Percentiles rank a stretch among this genome's conserved stretches.
Evolutionary conservation across 2,329 filamentous ascomycete genomes (phyloP).

Genomic region (Colletotrichum horii): DNA sequence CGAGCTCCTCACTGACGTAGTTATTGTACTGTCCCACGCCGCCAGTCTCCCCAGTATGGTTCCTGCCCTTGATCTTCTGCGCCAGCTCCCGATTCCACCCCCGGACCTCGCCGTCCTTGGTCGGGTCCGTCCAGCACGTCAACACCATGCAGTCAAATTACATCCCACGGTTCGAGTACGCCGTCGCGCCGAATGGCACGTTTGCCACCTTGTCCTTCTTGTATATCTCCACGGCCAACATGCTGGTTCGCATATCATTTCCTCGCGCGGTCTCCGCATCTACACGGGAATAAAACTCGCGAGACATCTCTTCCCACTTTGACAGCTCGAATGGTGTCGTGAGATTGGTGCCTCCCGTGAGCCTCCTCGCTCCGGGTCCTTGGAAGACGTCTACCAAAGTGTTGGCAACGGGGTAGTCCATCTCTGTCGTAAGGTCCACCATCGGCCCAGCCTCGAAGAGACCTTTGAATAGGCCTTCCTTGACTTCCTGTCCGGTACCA

Average conservation of each 20-base stretch:
- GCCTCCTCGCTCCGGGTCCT: slow-evolving; percentile 39
- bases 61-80: slow-evolving; percentile 27
- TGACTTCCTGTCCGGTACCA: slow-evolving; percentile 38
- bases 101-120: slow-evolving; percentile 39
- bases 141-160: slow-evolving; percentile 48
- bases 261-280: slow-evolving; percentile 20
- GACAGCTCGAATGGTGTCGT: slow-evolving; percentile 41
- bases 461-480: slow-evolving; percentile 35
- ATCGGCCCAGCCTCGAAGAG: slow-evolving; percentile 41
- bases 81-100: slow-evolving; percentile 41
- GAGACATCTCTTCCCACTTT: slow-evolving; percentile 35
- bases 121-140: slow-evolving; percentile 43
- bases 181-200: slow-evolving; percentile 40
- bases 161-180: slow-evolving; percentile 49
- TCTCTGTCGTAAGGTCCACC: slow-evolving; percentile 38
- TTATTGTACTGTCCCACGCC: slow-evolving; percentile 35
- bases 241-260: slow-evolving; percentile 30
- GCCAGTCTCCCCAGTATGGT: slow-evolving; percentile 24
- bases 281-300: slow-evolving; percentile 31
- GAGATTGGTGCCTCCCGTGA: slow-evolving; percentile 48
- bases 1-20: slow-evolving; percentile 28
- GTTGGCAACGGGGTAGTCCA: slow-evolving; percentile 48
- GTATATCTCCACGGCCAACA: slow-evolving; percentile 46
- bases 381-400: slow-evolving; percentile 39
- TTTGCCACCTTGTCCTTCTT: slow-evolving; percentile 42